Evolutionary conservation across 2,329 filamentous ascomycete species (phyloP), one percentile per base, ranked within the genome.

Genomic region (Xylariaceae sp.): DNA sequence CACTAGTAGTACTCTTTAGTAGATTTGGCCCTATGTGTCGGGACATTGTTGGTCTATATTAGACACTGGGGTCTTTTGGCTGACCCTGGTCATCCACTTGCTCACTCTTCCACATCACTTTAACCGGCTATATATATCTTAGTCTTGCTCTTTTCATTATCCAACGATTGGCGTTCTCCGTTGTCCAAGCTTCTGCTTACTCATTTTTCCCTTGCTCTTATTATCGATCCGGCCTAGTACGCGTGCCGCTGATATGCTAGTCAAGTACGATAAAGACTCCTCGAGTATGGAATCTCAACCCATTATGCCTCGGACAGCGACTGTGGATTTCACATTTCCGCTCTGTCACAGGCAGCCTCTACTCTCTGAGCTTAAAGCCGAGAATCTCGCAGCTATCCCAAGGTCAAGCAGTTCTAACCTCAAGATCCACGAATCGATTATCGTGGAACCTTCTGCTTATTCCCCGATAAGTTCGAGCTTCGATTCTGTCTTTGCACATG

Each of bases 31-130:
- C 63, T 61, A 54, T 60, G 56, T 56, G 54, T 59, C 57, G 59
- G 60, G 60, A 62, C 52, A 43, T 53, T 60, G 63, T 67, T 67
- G 63, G 61, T 62, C 59, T 69, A 67, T 69, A 68, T 67, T 67
- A 67, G 58, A 63, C 56, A 62, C 54, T 48, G 49, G 57, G 57
- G 50, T 61, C 47, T 58, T 26, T 56, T 43, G 40, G 44, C 62
- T 48, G 29, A 51, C 49, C 45, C 56, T 9, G 44, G 48, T 37
- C 47, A 20, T 61, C 54, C 56, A 61, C 51, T 55, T 50, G 23
- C 45, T 59, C 49, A 26, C 49, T 57, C 61, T 59, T 58, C 45
- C 50, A 50, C 52, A 56, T 64, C 53, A 50, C 51, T 54, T 48
- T 50, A 44, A 44, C n/a, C 48, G 54, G 55, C 56, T 51, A 66